Conservation (phyloP, 257 asterid species). For the Capsicum chinense region DNA sequence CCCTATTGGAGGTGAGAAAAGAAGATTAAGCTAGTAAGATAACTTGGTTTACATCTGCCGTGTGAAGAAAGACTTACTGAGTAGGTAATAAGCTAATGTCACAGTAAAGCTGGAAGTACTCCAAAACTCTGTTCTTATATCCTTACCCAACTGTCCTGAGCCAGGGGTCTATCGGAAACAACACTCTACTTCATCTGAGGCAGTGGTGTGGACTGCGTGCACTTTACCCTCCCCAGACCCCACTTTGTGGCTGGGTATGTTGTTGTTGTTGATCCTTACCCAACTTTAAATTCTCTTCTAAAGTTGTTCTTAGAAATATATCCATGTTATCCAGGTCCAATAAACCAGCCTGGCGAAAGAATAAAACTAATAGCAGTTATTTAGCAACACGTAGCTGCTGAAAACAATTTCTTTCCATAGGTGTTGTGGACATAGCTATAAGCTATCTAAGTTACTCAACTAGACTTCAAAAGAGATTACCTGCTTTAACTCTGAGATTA, state of each 20-base stretch:
- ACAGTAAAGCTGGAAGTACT: not conserved
- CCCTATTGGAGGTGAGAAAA: conserved; percentile 1
- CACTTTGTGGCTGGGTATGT: no score
- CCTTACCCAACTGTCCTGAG: no score
- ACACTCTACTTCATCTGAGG: no score
- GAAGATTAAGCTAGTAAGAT: conserved; percentile 5
- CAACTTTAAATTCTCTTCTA: not conserved
- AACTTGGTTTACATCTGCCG: not conserved
- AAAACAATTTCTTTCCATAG: not conserved
- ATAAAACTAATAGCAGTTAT: not conserved
- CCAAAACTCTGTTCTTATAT: not conserved
- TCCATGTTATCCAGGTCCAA: not conserved
- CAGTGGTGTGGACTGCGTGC: no score
- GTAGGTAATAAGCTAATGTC: not conserved
- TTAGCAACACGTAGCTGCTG: not conserved
- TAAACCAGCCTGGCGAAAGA: not conserved
- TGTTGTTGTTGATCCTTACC: no score
- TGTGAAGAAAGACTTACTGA: not conserved
- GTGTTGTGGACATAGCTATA: not conserved
- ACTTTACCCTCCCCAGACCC: no score
- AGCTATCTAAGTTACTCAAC: not conserved
- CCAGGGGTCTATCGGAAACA: no score
- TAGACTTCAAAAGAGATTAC: not conserved
- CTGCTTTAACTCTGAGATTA: not conserved
- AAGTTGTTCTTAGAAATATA: not conserved